These are phyloP conservation scores for Imleria badia DNA, from an alignment of 768 basidiomycete species.

Conservation along the genomic window DNA sequence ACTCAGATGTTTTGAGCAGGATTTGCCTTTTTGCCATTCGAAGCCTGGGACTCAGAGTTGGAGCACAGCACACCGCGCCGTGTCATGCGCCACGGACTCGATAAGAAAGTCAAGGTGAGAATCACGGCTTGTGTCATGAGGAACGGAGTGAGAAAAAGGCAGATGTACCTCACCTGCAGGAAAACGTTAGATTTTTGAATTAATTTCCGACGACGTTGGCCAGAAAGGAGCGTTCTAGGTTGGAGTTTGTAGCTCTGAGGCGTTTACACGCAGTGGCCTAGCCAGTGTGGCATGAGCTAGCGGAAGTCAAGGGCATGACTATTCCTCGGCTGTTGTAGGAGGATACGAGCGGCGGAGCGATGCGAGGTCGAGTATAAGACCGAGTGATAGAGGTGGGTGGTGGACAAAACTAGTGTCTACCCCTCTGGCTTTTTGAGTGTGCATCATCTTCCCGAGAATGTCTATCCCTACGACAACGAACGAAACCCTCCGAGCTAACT, in stretches of 20 bases:
- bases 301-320: neutral
- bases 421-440: conserved; percentile 4
- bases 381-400: conserved; percentile 2
- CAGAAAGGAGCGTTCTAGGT: neutral
- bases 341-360: neutral
- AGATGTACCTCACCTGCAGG: conserved; percentile 19
- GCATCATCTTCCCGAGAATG: conserved; percentile 12
- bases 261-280: neutral
- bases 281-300: neutral
- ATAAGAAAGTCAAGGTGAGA: conserved; percentile 9
- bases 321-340: neutral
- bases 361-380: conserved; percentile 21
- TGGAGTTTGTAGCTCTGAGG: neutral
- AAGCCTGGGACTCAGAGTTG: neutral
- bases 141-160: conserved; percentile 5
- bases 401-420: neutral
- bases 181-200: neutral
- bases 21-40: conserved; percentile 21
- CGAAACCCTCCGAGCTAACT: neutral
- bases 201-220: conserved; percentile 11
- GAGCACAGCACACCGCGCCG: neutral
- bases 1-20: conserved; percentile 22
- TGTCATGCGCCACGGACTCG: neutral
- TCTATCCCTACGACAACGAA: conserved; percentile 2
- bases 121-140: neutral